phyloP scores from a whole-genome alignment of 352 stramenopile species.

The Phytophthora pluvialis region DNA sequence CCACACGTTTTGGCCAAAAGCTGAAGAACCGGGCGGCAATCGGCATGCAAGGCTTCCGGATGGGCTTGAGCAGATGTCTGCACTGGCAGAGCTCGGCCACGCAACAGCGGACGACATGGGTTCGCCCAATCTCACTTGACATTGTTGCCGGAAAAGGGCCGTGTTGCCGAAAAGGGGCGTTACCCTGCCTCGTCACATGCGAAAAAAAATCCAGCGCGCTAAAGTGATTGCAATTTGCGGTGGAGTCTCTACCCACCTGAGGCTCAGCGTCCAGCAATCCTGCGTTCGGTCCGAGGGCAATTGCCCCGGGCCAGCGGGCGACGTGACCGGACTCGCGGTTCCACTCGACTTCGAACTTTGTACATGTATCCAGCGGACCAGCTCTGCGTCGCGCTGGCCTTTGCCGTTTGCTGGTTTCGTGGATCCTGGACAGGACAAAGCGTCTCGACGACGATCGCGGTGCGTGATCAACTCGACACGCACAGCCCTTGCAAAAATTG shows the following conservation, averaged over 20 bases:
- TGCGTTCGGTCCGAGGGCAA: constrained; percentile 9
- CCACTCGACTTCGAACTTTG: constrained; percentile 17
- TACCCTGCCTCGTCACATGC: constrained; percentile 33
- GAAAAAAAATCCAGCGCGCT: constrained; percentile 30
- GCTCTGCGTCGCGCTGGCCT: constrained; percentile 2
- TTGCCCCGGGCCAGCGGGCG: not conserved
- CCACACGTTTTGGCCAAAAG: constrained; percentile 13
- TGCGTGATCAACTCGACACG: not conserved
- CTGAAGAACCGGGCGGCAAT: no score
- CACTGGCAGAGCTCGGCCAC: not conserved
- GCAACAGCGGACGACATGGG: constrained; percentile 25
- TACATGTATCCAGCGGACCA: constrained; percentile 15
- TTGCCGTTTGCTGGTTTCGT: not conserved
- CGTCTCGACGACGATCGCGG: no score
- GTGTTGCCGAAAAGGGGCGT: constrained; percentile 5
- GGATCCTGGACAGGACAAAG: constrained; percentile 11
- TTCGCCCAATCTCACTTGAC: constrained; percentile 32
- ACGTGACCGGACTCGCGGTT: constrained; percentile 10
- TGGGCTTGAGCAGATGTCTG: constrained; percentile 9
- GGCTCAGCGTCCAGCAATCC: constrained; percentile 8
- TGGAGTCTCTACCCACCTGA: not conserved
- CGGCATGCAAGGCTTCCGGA: constrained; percentile 24
- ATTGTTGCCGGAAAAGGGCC: not conserved
- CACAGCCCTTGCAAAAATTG: constrained; percentile 23
- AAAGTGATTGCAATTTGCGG: constrained; percentile 13